A percentile compares a stretch with the other conserved stretches of the same genome.
These are phyloP conservation scores for Erythrophleum ivorense DNA, from an alignment of 331 rosid genomes.

Conservation along the genomic window DNA sequence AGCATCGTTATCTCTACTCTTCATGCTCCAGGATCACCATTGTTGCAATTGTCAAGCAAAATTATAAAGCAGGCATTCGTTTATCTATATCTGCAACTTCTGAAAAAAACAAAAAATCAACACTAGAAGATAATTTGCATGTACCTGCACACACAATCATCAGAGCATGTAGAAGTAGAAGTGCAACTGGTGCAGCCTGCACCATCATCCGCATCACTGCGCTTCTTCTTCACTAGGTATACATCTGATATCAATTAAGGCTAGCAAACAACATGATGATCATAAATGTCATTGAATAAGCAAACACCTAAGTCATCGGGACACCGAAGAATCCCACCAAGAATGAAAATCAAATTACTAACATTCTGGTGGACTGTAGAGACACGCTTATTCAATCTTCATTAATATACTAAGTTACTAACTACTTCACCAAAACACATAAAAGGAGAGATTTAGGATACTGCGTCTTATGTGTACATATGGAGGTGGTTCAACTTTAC, in stretches of 20 bases:
- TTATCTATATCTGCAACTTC: neutral
- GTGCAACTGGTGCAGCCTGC: conserved; percentile 79
- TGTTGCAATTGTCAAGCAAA: conserved; percentile 11
- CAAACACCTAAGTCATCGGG: neutral
- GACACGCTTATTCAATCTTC: conserved; percentile 2
- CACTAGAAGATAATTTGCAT: conserved; percentile 26
- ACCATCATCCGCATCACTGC: conserved; percentile 69
- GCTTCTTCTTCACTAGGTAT: conserved; percentile 90
- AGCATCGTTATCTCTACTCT: conserved; percentile 11
- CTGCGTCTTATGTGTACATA: conserved; percentile 84
- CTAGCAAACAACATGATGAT: conserved; percentile 35
- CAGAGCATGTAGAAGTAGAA: conserved; percentile 62
- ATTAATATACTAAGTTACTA: conserved; percentile 9
- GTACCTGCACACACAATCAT: conserved; percentile 94
- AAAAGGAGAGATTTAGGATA: conserved; percentile 58
- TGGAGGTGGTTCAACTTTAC: conserved; percentile 75
- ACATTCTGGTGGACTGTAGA: conserved; percentile 18
- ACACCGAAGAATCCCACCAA: conserved; percentile 14
- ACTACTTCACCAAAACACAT: conserved; percentile 36
- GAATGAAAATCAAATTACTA: conserved; percentile 28
- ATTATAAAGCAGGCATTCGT: conserved; percentile 2
- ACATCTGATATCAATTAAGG: conserved; percentile 71
- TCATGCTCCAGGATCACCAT: conserved; percentile 11
- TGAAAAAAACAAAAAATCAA: neutral
- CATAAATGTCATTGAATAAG: conserved; percentile 10